A percentile compares a stretch with the other conserved stretches of the same genome.
These are phyloP conservation scores for Takakia lepidozioides DNA, from an alignment of 225 moss, liverwort and hornwort species.

Conservation along the genomic window DNA sequence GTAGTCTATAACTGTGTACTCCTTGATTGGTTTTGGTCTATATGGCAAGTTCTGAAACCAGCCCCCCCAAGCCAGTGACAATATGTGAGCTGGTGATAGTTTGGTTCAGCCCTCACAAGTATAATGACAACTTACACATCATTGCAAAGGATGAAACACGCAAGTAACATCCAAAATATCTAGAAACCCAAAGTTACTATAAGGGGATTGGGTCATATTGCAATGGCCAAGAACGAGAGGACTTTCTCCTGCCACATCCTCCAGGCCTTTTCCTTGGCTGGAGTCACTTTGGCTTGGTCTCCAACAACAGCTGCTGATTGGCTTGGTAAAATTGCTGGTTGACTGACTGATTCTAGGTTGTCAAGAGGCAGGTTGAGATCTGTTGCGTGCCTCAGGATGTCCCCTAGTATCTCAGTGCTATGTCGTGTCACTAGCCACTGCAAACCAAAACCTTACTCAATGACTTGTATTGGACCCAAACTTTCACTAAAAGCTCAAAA, in stretches of 20 bases:
- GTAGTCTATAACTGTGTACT: conserved; percentile 67
- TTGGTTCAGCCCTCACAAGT: too few relatives aligned
- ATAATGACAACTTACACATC: too few relatives aligned
- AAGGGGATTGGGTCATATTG: conserved; percentile 44
- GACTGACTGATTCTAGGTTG: conserved; percentile 28
- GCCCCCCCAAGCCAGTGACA: too few relatives aligned
- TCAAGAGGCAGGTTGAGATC: conserved; percentile 44
- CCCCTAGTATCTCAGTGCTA: conserved; percentile 51
- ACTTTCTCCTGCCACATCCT: conserved; percentile 85
- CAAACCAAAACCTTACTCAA: too few relatives aligned
- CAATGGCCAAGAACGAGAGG: conserved; percentile 59
- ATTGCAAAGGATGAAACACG: too few relatives aligned
- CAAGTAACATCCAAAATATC: too few relatives aligned
- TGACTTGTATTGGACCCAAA: too few relatives aligned
- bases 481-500: too few relatives aligned
- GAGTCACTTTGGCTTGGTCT: conserved; percentile 37
- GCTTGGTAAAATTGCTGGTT: conserved; percentile 19
- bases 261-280: conserved; percentile 86
- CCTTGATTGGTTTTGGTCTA: conserved; percentile 68
- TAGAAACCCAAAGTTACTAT: too few relatives aligned
- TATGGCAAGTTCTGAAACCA: conserved; percentile 61
- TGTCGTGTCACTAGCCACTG: conserved; percentile 74
- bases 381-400: conserved; percentile 31
- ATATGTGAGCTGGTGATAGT: too few relatives aligned
- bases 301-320: conserved; percentile 16